Base-by-base conservation (phyloP, 139 green algal genomes). In the Coccomyxa sp. region DNA sequence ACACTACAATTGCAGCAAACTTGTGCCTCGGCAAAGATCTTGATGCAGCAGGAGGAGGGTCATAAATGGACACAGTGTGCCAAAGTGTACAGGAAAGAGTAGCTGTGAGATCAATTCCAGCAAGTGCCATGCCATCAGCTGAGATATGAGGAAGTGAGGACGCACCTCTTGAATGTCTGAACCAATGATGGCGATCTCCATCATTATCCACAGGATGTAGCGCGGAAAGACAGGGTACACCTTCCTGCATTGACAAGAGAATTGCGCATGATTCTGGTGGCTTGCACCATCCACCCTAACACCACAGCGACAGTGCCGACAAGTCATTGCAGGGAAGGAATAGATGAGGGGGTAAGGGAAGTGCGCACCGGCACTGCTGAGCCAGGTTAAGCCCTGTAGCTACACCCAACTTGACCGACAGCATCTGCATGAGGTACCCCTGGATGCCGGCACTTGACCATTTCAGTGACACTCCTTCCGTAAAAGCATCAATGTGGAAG, bases 171-270 rank as follows among this genome's bases (percentile, higher is more conserved):
- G 92, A 17, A 96, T 89, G 88, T 97, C 94, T 12, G 81, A 89
- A n/a, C 94, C 95, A 15, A 98, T 95, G 87, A 98, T 96, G 11
- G 95, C 95, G 12, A 97, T 82, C 88, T 98, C 94, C 0, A 90
- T 91, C 91, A 97, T 95, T 38, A 96, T 25, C 95, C 95, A 98
- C 66, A 98, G 87, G 25, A 89, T 30, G 30, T 88, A 83, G 27
- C 90, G 83, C 28, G 88, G 82, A 3, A 80, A 28, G 15, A 31
- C 58, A 0, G 87, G 87, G 71, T 92, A 93, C 74, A 83, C 75
- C 68, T 88, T 79, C 67, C 89, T 85, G 84, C 75, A 83, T 13
- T 58, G 0, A 74, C 32, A 80, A 10, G 15, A 7, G n/a, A 58
- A 57, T 16, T 57, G 74, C 27, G 28, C 30, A 16, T 78, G 74